phyloP scores from a whole-genome alignment of 1,284 basidiomycete species.

The Marasmius fiardii region DNA sequence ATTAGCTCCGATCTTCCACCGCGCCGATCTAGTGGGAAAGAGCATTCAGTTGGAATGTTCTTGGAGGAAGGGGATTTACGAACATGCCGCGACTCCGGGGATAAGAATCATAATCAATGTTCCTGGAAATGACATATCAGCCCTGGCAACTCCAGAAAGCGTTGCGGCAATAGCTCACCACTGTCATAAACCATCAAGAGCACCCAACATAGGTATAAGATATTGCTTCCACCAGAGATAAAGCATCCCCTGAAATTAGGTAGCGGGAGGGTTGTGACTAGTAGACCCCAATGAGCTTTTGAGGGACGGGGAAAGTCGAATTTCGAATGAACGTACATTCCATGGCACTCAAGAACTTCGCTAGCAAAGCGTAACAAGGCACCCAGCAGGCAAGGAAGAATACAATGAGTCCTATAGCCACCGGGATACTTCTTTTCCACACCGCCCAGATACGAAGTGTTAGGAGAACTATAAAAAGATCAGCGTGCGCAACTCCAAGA shows the following conservation, averaged over 20 bases:
- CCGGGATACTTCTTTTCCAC: background rate
- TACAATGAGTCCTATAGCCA: background rate
- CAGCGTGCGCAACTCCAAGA: no score
- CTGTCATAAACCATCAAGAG: background rate
- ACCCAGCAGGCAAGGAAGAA: slow-evolving; percentile 3
- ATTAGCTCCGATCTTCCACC: background rate
- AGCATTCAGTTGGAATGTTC: background rate
- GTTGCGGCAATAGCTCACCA: background rate
- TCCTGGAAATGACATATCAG: background rate
- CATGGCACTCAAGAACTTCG: background rate
- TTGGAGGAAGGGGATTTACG: background rate
- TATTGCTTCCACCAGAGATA: background rate
- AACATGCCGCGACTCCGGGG: background rate
- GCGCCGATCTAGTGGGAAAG: background rate
- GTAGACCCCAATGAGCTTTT: background rate
- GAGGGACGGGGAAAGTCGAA: background rate
- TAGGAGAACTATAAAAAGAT: background rate
- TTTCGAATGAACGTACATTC: background rate
- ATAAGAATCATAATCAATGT: slow-evolving; percentile 1
- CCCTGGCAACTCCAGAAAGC: no score
- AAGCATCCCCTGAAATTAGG: background rate
- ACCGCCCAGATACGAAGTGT: slow-evolving; percentile 2
- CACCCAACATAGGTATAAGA: background rate
- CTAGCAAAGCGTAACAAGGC: background rate
- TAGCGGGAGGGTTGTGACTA: background rate